Percentiles rank a stretch among this genome's conserved stretches.
Conservation (phyloP, 2,329 filamentous ascomycete species). For the Aspergillus chevalieri region DNA sequence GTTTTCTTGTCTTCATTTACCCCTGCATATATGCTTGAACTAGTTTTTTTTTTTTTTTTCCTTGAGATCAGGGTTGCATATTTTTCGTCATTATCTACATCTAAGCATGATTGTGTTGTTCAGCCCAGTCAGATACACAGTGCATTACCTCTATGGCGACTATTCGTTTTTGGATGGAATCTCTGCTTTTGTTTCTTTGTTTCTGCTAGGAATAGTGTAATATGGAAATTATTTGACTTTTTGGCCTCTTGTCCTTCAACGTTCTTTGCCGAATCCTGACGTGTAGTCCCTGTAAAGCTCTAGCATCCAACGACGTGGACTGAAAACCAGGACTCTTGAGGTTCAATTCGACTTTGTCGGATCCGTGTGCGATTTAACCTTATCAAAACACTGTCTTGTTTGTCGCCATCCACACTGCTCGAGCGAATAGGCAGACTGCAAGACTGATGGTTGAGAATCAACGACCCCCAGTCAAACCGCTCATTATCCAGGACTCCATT, state of each 20-base stretch:
- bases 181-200: conserved; percentile 1
- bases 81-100: not conserved
- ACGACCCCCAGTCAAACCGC: no score
- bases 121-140: conserved; percentile 9
- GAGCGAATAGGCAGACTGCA: no score
- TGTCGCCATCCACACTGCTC: no score
- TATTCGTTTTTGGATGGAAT: conserved; percentile 4
- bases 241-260: not conserved
- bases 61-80: not conserved
- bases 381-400: no score
- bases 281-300: no score
- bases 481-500: no score
- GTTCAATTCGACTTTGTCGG: no score
- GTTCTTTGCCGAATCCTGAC: no score
- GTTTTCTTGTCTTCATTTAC: conserved; percentile 1
- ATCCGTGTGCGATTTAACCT: no score
- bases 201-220: conserved; percentile 5
- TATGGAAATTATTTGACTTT: conserved; percentile 7
- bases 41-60: not conserved
- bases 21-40: conserved; percentile 9
- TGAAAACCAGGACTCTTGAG: no score
- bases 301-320: no score
- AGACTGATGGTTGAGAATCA: no score
- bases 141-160: conserved; percentile 5
- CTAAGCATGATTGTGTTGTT: not conserved